Evolutionary conservation across 2,329 filamentous ascomycete species (phyloP).

Genomic region (Calonectria montana): DNA sequence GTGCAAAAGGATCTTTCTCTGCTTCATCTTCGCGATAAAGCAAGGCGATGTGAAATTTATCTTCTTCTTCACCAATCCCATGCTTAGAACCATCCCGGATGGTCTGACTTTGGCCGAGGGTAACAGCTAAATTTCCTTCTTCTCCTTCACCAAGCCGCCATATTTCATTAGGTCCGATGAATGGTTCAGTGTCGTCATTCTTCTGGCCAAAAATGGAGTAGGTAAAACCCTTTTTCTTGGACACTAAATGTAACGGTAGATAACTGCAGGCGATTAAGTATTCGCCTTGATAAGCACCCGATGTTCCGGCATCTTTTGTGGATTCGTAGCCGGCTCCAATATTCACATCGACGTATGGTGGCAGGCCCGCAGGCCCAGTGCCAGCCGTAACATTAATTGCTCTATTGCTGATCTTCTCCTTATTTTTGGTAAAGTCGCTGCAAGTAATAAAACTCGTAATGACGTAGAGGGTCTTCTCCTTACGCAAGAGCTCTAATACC

Average conservation of each 20-base stretch:
- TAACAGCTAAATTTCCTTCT: neutral
- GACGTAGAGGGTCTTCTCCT: neutral
- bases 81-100: no score
- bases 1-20: neutral
- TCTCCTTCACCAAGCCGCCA: neutral
- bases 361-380: neutral
- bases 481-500: neutral
- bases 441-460: slow-evolving; percentile 9
- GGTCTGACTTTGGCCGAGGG: neutral
- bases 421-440: neutral
- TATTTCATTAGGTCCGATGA: neutral
- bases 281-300: slow-evolving; percentile 1
- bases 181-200: neutral
- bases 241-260: neutral
- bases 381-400: neutral
- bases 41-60: neutral
- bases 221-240: neutral
- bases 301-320: neutral
- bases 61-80: neutral
- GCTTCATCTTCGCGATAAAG: neutral
- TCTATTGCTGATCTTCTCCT: neutral
- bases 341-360: neutral
- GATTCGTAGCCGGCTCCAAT: neutral
- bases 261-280: slow-evolving; percentile 6
- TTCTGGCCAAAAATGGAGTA: neutral